Base-by-base conservation (phyloP, 1,139 yeast species). In the Hyphopichia wangnamkhiaoensis region DNA sequence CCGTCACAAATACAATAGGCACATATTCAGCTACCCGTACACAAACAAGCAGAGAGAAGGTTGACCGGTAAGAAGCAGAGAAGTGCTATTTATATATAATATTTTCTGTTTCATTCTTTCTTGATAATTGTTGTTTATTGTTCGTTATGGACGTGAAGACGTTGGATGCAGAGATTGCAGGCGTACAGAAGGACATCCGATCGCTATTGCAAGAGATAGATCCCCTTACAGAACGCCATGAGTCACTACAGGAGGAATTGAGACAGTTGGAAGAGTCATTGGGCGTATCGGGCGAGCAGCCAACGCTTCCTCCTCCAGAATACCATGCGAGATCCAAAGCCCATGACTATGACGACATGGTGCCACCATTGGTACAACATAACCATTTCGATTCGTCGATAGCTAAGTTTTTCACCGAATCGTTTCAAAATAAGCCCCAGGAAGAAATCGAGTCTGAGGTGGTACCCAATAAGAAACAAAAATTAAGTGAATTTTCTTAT, bases 301-400 rank as follows among this genome's bases (percentile, higher is more conserved):
- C 16, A 17, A 27, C 15, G 19, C 9, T 23, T 5, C 20, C 21
- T 9, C 31, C 15, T 8, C n/a, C 12, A 4, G 17, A 31, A 28
- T 15, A 20, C 7, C 36, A 18, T 15, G n/a, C 15, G 15, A n/a
- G 33, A 16, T 33, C 36, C 32, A 24, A 38, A 15, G 37, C 37
- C 26, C 48, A 42, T 19, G 26, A 33, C 7, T 48, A 48, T 18
- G 43, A 42, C 5, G 50, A 35, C 15, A 16, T 20, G 7, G 23
- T 35, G 5, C 34, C 38, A 2, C 34, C 38, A 5, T 35, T 59
- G 2, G 59, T 61, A 10, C 57, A 52, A 30, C 64, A 63, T 40
- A 47, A 52, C 20, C 59, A 56, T 45, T 63, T 65, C 39, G 71
- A 65, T 40, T 58, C 57, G 5, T 53, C 61, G 3, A 60, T 65